phyloP scores from a whole-genome alignment of 1,284 basidiomycete genomes.

The Fistulina hepatica region DNA sequence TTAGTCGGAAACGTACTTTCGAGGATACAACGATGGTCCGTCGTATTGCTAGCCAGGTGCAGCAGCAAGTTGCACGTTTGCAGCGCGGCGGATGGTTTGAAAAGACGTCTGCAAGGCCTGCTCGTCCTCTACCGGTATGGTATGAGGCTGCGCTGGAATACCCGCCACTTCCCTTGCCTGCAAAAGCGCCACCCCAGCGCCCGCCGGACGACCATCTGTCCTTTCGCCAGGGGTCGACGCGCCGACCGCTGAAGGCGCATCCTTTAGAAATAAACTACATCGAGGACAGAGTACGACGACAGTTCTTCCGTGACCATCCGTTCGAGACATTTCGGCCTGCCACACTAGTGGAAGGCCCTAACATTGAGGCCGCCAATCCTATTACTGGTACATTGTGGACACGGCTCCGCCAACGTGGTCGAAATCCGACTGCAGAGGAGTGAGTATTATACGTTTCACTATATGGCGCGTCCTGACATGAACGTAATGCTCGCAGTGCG shows the following conservation, averaged over 20 bases:
- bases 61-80: constrained; percentile 79
- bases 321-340: constrained; percentile 87
- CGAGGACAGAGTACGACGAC: constrained; percentile 78
- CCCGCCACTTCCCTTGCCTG: constrained; percentile 78
- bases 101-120: no score
- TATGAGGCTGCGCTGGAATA: constrained; percentile 78
- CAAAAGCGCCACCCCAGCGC: constrained; percentile 56
- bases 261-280: constrained; percentile 67
- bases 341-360: constrained; percentile 63
- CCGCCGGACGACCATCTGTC: constrained; percentile 9
- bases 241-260: constrained; percentile 23
- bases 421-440: constrained; percentile 87
- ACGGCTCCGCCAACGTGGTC: constrained; percentile 66
- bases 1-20: no score
- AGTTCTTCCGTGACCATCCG: constrained; percentile 94
- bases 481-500: constrained; percentile 38
- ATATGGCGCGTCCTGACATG: constrained; percentile 6
- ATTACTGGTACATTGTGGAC: constrained; percentile 61
- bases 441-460: constrained; percentile 32
- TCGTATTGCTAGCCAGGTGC: constrained; percentile 79
- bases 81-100: constrained; percentile 62
- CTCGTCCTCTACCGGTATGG: no score
- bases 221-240: constrained; percentile 4
- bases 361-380: constrained; percentile 44
- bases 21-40: no score